Conservation (phyloP, 78 protist species). For the Pelomyxa schiedti region DNA sequence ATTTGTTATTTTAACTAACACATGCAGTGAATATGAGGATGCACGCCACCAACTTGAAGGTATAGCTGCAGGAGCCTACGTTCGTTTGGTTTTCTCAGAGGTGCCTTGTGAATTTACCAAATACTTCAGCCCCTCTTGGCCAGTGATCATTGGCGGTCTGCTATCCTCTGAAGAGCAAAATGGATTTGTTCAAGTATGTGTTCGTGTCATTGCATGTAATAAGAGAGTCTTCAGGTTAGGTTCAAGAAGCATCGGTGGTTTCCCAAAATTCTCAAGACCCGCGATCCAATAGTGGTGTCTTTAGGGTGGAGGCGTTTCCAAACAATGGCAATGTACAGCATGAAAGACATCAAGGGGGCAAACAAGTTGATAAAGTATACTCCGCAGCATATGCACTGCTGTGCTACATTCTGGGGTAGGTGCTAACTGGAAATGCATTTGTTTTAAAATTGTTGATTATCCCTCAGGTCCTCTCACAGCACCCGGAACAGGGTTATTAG, state of each 20-base stretch:
- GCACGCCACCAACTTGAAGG: conserved; percentile 41
- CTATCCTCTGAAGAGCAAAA: conserved; percentile 65
- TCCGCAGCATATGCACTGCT: conserved; percentile 97
- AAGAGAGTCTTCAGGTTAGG: conserved; percentile 37
- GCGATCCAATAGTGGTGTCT: conserved; percentile 91
- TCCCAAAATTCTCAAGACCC: conserved; percentile 78
- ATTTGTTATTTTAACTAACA: too few species aligned
- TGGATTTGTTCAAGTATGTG: conserved; percentile 51
- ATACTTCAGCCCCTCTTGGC: conserved; percentile 75
- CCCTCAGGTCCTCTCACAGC: conserved; percentile 80
- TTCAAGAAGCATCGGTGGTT: conserved; percentile 97
- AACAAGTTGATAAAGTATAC: conserved; percentile 93
- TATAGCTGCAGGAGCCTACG: conserved; percentile 79
- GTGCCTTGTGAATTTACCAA: conserved; percentile 87
- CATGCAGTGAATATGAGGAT: too few species aligned
- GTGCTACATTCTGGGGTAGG: conserved; percentile 84
- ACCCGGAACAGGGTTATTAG: conserved; percentile 60
- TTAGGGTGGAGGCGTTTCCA: conserved; percentile 98
- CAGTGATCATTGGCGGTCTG: conserved; percentile 90
- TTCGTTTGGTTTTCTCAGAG: conserved; percentile 70
- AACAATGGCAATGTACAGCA: conserved; percentile 64
- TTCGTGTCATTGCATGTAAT: background rate
- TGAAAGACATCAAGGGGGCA: conserved; percentile 68
- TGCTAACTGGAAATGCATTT: too few species aligned
- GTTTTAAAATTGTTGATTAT: too few species aligned